Base-by-base conservation (phyloP, 1,284 basidiomycete species). In the Porogramme epimiltina region DNA sequence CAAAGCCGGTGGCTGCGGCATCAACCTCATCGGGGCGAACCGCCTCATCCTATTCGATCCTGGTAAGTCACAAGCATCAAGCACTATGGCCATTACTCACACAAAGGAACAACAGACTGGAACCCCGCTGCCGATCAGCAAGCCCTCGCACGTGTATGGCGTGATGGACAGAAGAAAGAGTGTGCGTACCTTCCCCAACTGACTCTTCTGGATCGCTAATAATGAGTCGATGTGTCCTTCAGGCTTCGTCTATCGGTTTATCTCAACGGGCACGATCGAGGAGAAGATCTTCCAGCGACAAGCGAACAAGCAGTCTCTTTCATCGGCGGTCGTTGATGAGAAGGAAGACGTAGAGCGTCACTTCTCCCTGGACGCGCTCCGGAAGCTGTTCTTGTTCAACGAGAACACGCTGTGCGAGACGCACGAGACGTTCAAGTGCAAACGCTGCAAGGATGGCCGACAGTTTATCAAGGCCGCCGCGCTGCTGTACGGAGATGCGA, bases 111-210 rank as follows among this genome's bases (percentile, higher is more conserved):
- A 37, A 26, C 65, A 94, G 95, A 98, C 67, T 98, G 96, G 95
- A 98, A 98, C 65, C 96, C 95, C 19, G 95, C 96, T 4, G 93
- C 95, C 33, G 96, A 99, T 70, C 97, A 99, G 69, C 97, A 99
- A 70, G 96, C 96, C 9, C 80, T 99, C 4, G 96, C 96, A 36
- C 93, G 96, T 70, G 96, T 99, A 2, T 99, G 96, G 96, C 91
- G 97, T 76, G 96, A 99, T 66, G 96, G 96, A 0, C 96, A 99
- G 71, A 99, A 98, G 84, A 99, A 99, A 84, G 93, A 96, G 73
- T 98, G 95, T 93, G 64, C 50, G 87, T 65, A 10, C 36, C 18
- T 6, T 19, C 25, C 16, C 31, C 20, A 23, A 4, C 20, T 11
- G 22, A n/a, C 9, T n/a, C 25, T 25, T 18, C 18, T 13, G 4